Conservation (phyloP, 2,329 filamentous ascomycete species). For the Botrytis galanthina region DNA sequence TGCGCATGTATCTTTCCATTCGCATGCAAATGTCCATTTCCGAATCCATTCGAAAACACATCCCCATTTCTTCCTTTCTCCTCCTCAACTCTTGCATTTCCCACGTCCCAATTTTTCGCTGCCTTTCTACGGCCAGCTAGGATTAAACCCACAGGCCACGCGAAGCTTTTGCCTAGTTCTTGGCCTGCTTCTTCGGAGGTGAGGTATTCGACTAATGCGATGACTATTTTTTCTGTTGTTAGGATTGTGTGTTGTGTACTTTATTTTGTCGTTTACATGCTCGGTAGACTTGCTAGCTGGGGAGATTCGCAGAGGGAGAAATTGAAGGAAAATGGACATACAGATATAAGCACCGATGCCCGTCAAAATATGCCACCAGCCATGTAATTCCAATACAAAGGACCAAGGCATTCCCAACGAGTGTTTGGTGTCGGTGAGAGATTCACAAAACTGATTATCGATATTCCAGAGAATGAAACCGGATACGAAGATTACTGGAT, state of each 20-base stretch:
- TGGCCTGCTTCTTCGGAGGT: slow-evolving; percentile 38
- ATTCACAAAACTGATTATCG: slow-evolving; percentile 51
- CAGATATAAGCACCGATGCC: slow-evolving; percentile 49
- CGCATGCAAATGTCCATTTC: neutral
- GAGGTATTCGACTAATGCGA: slow-evolving; percentile 39
- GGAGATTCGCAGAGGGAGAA: too few species aligned
- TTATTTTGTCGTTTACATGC: neutral
- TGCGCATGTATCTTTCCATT: slow-evolving; percentile 18
- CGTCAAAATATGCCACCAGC: slow-evolving; percentile 64
- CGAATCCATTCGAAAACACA: slow-evolving; percentile 14
- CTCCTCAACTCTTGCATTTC: neutral
- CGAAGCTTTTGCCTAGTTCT: slow-evolving; percentile 32
- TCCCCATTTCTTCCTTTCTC: neutral
- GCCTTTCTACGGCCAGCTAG: slow-evolving; percentile 7
- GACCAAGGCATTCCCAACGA: slow-evolving; percentile 53
- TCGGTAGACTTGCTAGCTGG: neutral
- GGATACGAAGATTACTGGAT: slow-evolving; percentile 40
- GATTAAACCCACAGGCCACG: slow-evolving; percentile 34
- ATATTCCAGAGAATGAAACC: slow-evolving; percentile 57
- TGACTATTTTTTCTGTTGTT: slow-evolving; percentile 28
- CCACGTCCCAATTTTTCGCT: neutral
- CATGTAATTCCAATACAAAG: slow-evolving; percentile 57
- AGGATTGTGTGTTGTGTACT: neutral
- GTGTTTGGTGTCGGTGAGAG: slow-evolving; percentile 47
- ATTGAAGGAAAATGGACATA: slow-evolving; percentile 20